Evolutionary conservation across 257 asterid species (phyloP).

Genomic region (Jaltomata sinuosa): DNA sequence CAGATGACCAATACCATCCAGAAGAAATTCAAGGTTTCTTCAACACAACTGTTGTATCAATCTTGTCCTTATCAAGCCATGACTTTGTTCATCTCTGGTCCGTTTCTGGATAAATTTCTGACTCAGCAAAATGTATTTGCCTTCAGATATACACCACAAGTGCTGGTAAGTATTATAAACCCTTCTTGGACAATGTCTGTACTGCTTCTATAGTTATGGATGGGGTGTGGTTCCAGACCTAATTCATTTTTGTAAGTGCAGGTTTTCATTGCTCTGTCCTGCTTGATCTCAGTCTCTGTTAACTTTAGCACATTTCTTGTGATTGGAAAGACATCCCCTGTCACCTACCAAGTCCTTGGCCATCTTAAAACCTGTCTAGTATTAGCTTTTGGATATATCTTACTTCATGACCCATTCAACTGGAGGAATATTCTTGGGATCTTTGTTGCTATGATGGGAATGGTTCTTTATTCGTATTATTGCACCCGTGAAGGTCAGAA

Average conservation of each 20-base stretch:
- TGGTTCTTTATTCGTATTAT: constrained; percentile 58
- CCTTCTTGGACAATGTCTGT: background rate
- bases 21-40: constrained; percentile 73
- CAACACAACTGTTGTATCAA: constrained; percentile 86
- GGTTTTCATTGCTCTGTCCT: constrained; percentile 59
- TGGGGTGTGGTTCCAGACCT: constrained; percentile 14
- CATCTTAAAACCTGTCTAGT: constrained; percentile 74
- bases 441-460: constrained; percentile 49
- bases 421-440: constrained; percentile 67
- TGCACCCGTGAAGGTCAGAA: constrained; percentile 43
- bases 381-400: constrained; percentile 48
- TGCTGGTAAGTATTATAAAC: constrained; percentile 43
- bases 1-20: constrained; percentile 98
- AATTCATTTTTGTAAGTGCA: constrained; percentile 24
- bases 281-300: constrained; percentile 63
- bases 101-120: constrained; percentile 69
- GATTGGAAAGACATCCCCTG: constrained; percentile 74
- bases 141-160: constrained; percentile 58
- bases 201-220: background rate
- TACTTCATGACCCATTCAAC: constrained; percentile 53
- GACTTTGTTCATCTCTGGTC: constrained; percentile 75
- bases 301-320: constrained; percentile 76
- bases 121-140: constrained; percentile 67
- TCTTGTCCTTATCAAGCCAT: constrained; percentile 72
- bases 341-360: constrained; percentile 75